Conservation (phyloP, 2,329 filamentous ascomycete species). For the Diaporthe batatas region DNA sequence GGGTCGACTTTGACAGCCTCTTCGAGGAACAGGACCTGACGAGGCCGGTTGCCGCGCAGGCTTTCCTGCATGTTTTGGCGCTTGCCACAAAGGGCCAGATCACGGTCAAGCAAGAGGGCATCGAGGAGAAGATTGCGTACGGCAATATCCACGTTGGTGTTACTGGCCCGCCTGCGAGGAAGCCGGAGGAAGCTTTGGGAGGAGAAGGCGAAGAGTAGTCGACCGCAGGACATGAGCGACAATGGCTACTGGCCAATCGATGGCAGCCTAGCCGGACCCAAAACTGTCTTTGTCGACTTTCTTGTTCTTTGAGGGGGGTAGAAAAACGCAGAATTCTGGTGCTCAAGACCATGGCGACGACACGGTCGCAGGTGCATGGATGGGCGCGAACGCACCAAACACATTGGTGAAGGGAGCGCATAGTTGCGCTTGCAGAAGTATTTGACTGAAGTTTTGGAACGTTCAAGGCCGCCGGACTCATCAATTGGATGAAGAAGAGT, state of each 20-base stretch:
- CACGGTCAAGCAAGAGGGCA: constrained; percentile 70
- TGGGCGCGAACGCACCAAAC: background rate
- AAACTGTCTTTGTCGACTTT: background rate
- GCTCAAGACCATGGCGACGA: background rate
- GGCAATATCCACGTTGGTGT: constrained; percentile 63
- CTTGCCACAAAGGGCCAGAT: constrained; percentile 77
- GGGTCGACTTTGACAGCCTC: constrained; percentile 77
- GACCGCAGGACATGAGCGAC: background rate
- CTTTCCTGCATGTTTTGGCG: constrained; percentile 79
- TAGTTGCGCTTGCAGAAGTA: background rate
- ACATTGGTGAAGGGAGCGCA: background rate
- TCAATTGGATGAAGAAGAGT: constrained; percentile 13
- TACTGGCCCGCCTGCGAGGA: constrained; percentile 41
- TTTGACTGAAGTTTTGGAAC: constrained; percentile 5
- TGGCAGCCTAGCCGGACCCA: background rate
- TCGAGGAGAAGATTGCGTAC: constrained; percentile 55
- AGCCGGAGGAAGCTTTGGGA: background rate
- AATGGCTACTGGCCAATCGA: background rate
- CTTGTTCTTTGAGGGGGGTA: background rate
- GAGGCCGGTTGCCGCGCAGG: constrained; percentile 77
- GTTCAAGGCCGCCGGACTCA: background rate
- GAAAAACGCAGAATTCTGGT: background rate
- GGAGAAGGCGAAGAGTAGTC: background rate
- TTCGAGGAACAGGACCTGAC: constrained; percentile 69
- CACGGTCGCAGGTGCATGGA: background rate